Base-by-base conservation (phyloP, 768 basidiomycete genomes). In the Russula sp. region DNA sequence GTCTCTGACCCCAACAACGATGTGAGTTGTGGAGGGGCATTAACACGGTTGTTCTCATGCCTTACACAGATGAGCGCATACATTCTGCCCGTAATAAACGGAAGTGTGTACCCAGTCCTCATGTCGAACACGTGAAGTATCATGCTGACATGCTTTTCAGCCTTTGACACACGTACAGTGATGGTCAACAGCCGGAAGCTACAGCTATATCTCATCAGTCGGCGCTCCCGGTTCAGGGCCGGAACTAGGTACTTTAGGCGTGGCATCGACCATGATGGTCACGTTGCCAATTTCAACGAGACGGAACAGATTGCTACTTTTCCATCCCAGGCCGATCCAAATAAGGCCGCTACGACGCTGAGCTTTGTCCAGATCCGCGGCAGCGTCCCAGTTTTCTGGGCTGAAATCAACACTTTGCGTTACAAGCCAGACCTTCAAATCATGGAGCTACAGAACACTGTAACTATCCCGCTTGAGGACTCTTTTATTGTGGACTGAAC, bases 271-370 rank as follows among this genome's bases (percentile, higher is more conserved):
- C 77, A 83, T 20, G 78, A 88, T 9, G 97, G 95, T 2, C 83
- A 98, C 71, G 90, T 91, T 45, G 93, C 94, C 60, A 99, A 99
- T 74, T 98, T 93, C 76, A 97, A 98, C 72, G 97, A 99, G 74
- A 96, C 97, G 7, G 97, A 99, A 71, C 97, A 98, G 72, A 78
- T 99, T 61, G 76, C 96, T 32, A 78, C 96, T 16, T 79, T 95
- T 13, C 90, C 93, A 62, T 79, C 77, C 51, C 78, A 75, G 76
- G 35, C 74, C 74, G 29, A 78, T 52, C 68, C 73, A 18, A 82
- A 81, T 56, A 81, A 81, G 10, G 81, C 78, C 58, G 81, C 78
- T 2, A 76, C 79, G 14, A 83, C 85, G 71, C 75, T 94, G 67
- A 91, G 91, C 72, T 98, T 90, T 72, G 90, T 94, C 7, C 97